phyloP scores from a whole-genome alignment of 495 filamentous ascomycete genomes.

The Daldinia vernicosa region DNA sequence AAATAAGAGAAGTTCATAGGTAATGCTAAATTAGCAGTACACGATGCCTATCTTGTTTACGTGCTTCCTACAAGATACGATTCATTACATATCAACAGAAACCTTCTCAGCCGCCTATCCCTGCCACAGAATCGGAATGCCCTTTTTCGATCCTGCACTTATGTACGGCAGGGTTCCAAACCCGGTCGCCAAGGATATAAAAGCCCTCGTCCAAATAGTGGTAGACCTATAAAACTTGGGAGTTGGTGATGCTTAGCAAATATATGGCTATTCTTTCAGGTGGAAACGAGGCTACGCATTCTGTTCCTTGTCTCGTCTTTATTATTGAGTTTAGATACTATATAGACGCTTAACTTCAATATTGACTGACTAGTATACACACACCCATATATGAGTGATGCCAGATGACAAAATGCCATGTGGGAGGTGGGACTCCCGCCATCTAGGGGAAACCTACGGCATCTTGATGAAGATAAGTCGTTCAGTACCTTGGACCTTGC shows the following conservation, averaged over 20 bases:
- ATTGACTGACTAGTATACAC: slow-evolving; percentile 13
- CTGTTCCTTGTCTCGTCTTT: background rate
- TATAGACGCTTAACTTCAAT: slow-evolving; percentile 7
- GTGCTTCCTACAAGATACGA: slow-evolving; percentile 29
- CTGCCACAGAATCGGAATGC: slow-evolving; percentile 20
- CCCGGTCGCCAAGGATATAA: slow-evolving; percentile 34
- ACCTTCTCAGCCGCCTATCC: slow-evolving; percentile 21
- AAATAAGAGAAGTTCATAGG: slow-evolving; percentile 9
- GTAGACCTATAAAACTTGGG: slow-evolving; percentile 20
- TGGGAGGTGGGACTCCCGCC: slow-evolving; percentile 41
- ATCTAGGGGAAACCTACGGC: slow-evolving; percentile 24
- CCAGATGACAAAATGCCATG: slow-evolving; percentile 36
- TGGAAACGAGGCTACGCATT: slow-evolving; percentile 9
- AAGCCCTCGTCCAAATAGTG: slow-evolving; percentile 20
- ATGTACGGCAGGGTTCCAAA: slow-evolving; percentile 35
- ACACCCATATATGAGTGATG: slow-evolving; percentile 1
- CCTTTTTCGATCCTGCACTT: slow-evolving; percentile 29
- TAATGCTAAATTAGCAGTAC: slow-evolving; percentile 9
- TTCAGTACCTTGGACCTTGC: slow-evolving; percentile 16
- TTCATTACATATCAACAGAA: slow-evolving; percentile 17
- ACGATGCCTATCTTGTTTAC: slow-evolving; percentile 17
- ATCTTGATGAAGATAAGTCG: slow-evolving; percentile 34
- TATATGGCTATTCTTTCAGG: background rate
- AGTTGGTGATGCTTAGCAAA: slow-evolving; percentile 2
- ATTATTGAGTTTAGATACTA: background rate